Percentiles rank a stretch among this genome's conserved stretches.
phyloP scores from a whole-genome alignment of 306 rosid species.

The Oxytropis ochrocephala region DNA sequence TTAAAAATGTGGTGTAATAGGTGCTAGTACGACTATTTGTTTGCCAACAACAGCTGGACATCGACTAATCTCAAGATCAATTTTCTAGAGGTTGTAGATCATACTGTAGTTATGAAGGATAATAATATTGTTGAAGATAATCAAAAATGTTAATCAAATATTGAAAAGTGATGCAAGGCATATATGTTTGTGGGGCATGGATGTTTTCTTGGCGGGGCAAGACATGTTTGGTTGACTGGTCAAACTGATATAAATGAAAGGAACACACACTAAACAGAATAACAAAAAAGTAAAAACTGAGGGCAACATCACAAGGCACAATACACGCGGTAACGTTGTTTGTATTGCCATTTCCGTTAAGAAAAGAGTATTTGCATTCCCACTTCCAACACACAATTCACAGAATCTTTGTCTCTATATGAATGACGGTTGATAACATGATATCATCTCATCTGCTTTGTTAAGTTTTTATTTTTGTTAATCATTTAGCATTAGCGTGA shows the following conservation, averaged over 20 bases:
- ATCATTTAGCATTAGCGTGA: neutral
- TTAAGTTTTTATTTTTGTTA: neutral
- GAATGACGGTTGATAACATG: neutral
- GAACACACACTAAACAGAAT: conserved; percentile 17
- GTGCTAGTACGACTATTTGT: too few relatives aligned
- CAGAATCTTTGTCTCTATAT: conserved; percentile 19
- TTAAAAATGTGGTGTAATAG: too few relatives aligned
- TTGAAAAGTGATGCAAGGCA: neutral
- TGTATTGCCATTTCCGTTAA: conserved; percentile 22
- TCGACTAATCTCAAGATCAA: too few relatives aligned
- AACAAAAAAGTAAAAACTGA: conserved; percentile 36
- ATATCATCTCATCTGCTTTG: neutral
- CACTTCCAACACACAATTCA: conserved; percentile 6
- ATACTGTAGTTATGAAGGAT: too few relatives aligned
- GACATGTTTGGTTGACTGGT: conserved; percentile 56
- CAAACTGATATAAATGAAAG: conserved; percentile 36
- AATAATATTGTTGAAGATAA: neutral
- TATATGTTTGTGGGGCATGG: conserved; percentile 23
- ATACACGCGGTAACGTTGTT: conserved; percentile 5
- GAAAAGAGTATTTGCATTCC: conserved; percentile 41
- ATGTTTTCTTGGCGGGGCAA: conserved; percentile 27
- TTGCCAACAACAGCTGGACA: too few relatives aligned
- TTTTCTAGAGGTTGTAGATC: too few relatives aligned
- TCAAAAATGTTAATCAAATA: neutral
- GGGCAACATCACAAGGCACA: conserved; percentile 27